phyloP scores from a whole-genome alignment of 2,329 filamentous ascomycete species.

The Aspergillus pseudoglaucus region DNA sequence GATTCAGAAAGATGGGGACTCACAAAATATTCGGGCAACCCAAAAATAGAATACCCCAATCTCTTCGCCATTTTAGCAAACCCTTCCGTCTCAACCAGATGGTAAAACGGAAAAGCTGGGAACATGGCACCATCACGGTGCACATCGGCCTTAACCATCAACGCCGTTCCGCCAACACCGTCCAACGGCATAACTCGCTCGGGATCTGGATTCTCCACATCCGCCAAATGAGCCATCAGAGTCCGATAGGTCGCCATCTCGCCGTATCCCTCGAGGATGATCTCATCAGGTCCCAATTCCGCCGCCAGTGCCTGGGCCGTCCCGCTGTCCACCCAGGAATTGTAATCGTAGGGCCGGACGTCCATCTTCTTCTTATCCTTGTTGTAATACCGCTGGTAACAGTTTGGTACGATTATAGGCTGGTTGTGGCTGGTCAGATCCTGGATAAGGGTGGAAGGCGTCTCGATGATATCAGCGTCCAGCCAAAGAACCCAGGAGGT shows the following conservation, averaged over 20 bases:
- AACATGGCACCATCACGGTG: slow-evolving; percentile 99
- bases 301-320: slow-evolving; percentile 67
- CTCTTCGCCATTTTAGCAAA: slow-evolving; percentile 95
- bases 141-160: slow-evolving; percentile 93
- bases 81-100: slow-evolving; percentile 94
- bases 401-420: slow-evolving; percentile 90
- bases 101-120: slow-evolving; percentile 90
- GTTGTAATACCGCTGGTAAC: slow-evolving; percentile 82
- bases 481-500: slow-evolving; percentile 98
- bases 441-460: slow-evolving; percentile 76
- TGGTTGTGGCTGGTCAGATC: slow-evolving; percentile 84
- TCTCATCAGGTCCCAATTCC: slow-evolving; percentile 84
- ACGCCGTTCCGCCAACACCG: slow-evolving; percentile 85
- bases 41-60: slow-evolving; percentile 75
- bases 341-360: slow-evolving; percentile 88
- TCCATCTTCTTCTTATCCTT: slow-evolving; percentile 62
- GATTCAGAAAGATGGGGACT: slow-evolving; percentile 23
- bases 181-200: slow-evolving; percentile 70
- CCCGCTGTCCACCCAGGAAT: slow-evolving; percentile 91
- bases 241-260: slow-evolving; percentile 89
- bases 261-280: slow-evolving; percentile 85
- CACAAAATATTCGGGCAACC: slow-evolving; percentile 97
- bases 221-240: slow-evolving; percentile 78
- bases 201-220: slow-evolving; percentile 46
- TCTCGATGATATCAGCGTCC: slow-evolving; percentile 86